Evolutionary conservation across 2,329 filamentous ascomycete species (phyloP), one percentile per base, ranked within the genome.

Genomic region (Pyrenophora teres): DNA sequence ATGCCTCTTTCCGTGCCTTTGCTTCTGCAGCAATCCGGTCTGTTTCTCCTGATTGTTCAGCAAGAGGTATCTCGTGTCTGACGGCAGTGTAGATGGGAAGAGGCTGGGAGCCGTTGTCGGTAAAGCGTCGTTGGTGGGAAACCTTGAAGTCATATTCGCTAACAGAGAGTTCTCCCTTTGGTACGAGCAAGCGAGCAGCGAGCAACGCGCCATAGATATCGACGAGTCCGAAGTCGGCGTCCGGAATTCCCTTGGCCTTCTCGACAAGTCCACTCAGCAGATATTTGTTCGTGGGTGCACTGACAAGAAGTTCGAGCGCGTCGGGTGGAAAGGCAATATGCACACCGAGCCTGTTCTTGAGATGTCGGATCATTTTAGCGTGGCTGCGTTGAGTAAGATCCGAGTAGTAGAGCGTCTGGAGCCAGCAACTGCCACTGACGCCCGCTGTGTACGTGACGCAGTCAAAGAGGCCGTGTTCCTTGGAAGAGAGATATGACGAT

Each of bases 71-170:
- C 72, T 99, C 94, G 67, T 99, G 94, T 6, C 94, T 86, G 1
- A 99, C 93, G 0, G 91, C 91, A 0, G 93, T 96, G 67, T 99
- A 99, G 42, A 99, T 97, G 0, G 94, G 94, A 62, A 99, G 77
- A 0, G 94, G 94, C 52, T 93, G 84, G 39, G 88, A 83, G 1
- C 94, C 94, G 54, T 87, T 82, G 44, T 89, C 84, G 16, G 95
- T 80, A 60, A 88, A 91, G 13, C 83, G 80, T 50, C 86, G 81
- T 72, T 99, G 94, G 63, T 90, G 93, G 0, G 93, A 97, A 12
- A 99, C 78, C 70, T 97, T 97, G 62, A 97, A 87, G 72, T 97
- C 92, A 52, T 80, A 78, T 32, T 89, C 84, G 50, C 89, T 84
- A 5, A 96, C 83, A 8, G 83, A 86, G 3, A 94, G 79, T 65